Evolutionary conservation across 2,329 filamentous ascomycete genomes (phyloP), one percentile per base, ranked within the genome.

Genomic region (Fusarium lateritium): DNA sequence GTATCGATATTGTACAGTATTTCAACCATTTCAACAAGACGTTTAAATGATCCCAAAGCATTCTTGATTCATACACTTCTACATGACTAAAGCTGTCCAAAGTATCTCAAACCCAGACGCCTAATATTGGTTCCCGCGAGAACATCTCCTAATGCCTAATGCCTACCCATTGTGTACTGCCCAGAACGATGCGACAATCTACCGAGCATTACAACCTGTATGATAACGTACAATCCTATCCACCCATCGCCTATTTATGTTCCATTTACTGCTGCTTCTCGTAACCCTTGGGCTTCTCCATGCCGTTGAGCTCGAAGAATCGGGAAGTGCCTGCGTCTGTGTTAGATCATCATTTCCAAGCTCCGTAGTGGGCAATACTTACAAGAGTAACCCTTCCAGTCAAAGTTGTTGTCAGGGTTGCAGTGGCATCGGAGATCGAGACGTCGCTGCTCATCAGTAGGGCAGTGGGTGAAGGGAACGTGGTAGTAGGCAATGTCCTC

Each of bases 311-410:
- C 45, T 98, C 92, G 78, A 92, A 98, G 84, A 87, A 99, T 74
- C 91, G 89, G 34, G 92, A 88, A 53, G 95, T 98, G 73, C 80
- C 80, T 82, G 49, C 6, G 13, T 19, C 7, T 19, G 10, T 7
- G 51, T 75, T 46, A 75, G 65, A 19, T 10, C 42, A 5, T 40
- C 17, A 10, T 50, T 45, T 14, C 42, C 17, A 17, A 5, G 7
- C 3, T 10, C 14, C 5, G 6, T 4, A 3, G 14, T 26, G 7
- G 10, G 14, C 8, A 31, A 43, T 17, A 24, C 93, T 85, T 88
- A 97, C 94, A 98, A 79, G 94, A 97, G 80, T 98, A 98, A 53
- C 93, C 92, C 82, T 97, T 98, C 97, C 97, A 99, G 82, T 99
- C 96, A 85, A 99, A 99, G 84, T 99, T 99, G 63, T 98, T 93